These are phyloP conservation scores for Bacterosira constricta DNA, from an alignment of 108 stramenopile genomes.

Conservation along the genomic window DNA sequence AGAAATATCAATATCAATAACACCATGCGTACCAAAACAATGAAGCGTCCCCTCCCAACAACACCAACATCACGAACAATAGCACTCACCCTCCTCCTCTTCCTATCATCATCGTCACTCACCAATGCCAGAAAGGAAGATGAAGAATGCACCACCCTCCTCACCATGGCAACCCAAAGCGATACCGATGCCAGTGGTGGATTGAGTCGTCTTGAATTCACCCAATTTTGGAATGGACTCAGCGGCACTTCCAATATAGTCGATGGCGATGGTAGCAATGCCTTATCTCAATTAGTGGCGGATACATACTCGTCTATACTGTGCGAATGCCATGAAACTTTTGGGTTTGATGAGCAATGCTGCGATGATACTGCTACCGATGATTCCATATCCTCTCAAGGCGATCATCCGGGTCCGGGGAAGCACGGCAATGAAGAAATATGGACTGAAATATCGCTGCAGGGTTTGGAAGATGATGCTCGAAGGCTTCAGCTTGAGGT, in stretches of 20 bases:
- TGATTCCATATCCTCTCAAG: not conserved
- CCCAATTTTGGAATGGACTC: not conserved
- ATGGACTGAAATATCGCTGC: too few species aligned
- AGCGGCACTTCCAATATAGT: not conserved
- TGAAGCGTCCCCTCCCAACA: not conserved
- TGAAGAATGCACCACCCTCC: not conserved
- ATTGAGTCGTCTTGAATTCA: not conserved
- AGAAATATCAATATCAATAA: not conserved
- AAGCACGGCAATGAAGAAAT: too few species aligned
- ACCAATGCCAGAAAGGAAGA: not conserved
- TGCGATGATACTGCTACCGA: not conserved
- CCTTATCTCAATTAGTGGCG: not conserved
- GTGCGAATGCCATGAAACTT: not conserved
- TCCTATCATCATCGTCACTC: not conserved
- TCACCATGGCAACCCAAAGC: not conserved
- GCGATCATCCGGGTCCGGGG: too few species aligned
- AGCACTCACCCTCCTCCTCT: not conserved
- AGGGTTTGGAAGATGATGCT: too few species aligned
- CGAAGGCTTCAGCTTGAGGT: not conserved
- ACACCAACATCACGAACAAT: not conserved
- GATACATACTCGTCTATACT: not conserved
- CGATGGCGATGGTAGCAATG: not conserved
- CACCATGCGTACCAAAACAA: not conserved
- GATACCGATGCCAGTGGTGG: not conserved
- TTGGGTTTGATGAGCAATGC: not conserved